Percentiles rank a stretch among this genome's conserved stretches.
These are phyloP conservation scores for Aureobasidium namibiae DNA, from an alignment of 2,329 filamentous ascomycete species.

Conservation along the genomic window DNA sequence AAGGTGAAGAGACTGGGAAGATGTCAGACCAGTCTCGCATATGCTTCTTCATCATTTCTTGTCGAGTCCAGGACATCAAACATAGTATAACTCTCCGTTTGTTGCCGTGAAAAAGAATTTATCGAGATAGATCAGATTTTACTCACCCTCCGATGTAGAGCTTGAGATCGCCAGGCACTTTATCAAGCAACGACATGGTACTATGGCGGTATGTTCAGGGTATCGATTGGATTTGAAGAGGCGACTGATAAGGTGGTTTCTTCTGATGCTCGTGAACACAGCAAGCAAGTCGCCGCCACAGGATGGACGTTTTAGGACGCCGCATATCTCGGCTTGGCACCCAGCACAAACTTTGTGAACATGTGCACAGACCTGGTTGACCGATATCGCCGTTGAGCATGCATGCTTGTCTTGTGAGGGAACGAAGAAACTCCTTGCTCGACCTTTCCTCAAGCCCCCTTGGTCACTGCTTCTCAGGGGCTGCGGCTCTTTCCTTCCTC, in stretches of 20 bases:
- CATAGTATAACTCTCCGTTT: neutral
- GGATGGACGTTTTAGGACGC: neutral
- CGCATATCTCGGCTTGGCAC: neutral
- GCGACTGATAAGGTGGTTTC: neutral
- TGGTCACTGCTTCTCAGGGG: constrained; percentile 12
- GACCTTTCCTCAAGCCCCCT: neutral
- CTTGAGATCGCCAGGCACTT: constrained; percentile 59
- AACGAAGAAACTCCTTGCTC: neutral
- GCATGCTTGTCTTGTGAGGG: neutral
- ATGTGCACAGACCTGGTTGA: neutral
- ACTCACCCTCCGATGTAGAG: constrained; percentile 73
- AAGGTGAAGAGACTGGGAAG: constrained; percentile 65
- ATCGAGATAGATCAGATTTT: constrained; percentile 15
- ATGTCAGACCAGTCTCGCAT: neutral
- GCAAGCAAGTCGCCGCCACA: neutral
- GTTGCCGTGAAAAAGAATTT: neutral
- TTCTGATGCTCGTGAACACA: neutral
- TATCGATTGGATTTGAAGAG: neutral
- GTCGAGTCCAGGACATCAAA: neutral
- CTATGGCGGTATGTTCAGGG: neutral
- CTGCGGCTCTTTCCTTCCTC: neutral
- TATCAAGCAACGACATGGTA: constrained; percentile 53
- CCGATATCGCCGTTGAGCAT: neutral
- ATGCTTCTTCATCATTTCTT: neutral
- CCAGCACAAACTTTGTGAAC: neutral